A percentile compares a stretch with the other conserved stretches of the same genome.
phyloP scores from a whole-genome alignment of 1,139 yeast species.

The Petasospora rhodanensis region DNA sequence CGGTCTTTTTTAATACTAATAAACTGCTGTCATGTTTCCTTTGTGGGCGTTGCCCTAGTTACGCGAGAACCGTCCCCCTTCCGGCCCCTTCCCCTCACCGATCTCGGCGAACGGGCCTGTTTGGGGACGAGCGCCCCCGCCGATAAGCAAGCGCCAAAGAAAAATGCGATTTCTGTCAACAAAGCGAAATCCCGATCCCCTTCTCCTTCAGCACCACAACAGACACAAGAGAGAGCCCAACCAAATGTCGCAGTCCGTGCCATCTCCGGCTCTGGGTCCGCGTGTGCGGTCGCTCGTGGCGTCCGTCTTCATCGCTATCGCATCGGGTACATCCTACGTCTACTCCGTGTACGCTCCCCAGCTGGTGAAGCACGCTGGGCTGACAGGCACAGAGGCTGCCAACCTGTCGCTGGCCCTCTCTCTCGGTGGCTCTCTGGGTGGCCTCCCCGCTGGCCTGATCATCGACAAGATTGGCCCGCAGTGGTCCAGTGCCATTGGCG shows the following conservation, averaged over 20 bases:
- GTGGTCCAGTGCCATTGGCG: constrained; percentile 48
- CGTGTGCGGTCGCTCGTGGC: constrained; percentile 22
- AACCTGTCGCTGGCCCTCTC: constrained; percentile 57
- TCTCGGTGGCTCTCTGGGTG: constrained; percentile 64
- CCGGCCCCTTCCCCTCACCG: no score
- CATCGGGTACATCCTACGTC: constrained; percentile 63
- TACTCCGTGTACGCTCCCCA: constrained; percentile 75
- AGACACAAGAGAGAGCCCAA: no score
- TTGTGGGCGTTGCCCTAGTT: no score
- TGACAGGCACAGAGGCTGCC: constrained; percentile 60
- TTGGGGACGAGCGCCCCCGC: no score
- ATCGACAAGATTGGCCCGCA: constrained; percentile 60
- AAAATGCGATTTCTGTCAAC: no score
- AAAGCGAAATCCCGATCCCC: no score
- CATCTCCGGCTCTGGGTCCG: constrained; percentile 17
- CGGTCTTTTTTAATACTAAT: neutral
- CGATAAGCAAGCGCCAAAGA: no score
- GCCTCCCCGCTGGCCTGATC: constrained; percentile 62
- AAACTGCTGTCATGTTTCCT: no score
- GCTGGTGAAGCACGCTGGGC: constrained; percentile 48
- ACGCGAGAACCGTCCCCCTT: no score
- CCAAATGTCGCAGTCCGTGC: constrained; percentile 3
- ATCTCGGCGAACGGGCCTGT: no score
- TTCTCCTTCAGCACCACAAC: neutral
- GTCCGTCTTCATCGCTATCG: constrained; percentile 37